Percentiles rank a stretch among this genome's conserved stretches.
Evolutionary conservation across 352 stramenopile species (phyloP).

Genomic region (Globisporangium nagaii): DNA sequence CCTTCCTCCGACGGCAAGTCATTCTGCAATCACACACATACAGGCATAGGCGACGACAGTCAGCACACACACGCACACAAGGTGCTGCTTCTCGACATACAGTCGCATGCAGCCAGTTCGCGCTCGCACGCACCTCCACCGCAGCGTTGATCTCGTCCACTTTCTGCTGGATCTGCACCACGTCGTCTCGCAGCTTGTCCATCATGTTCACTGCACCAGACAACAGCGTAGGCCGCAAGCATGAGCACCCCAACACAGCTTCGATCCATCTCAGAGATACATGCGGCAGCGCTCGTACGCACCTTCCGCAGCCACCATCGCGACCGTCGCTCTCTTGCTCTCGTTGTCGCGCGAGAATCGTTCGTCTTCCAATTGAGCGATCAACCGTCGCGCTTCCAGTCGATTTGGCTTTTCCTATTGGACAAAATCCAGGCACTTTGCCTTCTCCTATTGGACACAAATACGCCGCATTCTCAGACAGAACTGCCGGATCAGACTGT

Average conservation of each 20-base stretch:
- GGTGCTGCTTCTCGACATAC: too few species aligned
- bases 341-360: neutral
- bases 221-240: neutral
- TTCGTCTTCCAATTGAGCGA: slow-evolving; percentile 1
- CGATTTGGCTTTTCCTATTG: slow-evolving; percentile 5
- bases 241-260: neutral
- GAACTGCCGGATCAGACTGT: neutral
- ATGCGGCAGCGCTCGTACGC: neutral
- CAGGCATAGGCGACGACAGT: neutral
- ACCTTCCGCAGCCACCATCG: slow-evolving; percentile 36
- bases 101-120: neutral
- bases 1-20: slow-evolving; percentile 54
- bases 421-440: too few species aligned
- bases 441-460: slow-evolving; percentile 6
- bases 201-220: slow-evolving; percentile 33
- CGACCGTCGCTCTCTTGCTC: neutral
- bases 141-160: slow-evolving; percentile 32
- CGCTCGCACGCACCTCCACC: slow-evolving; percentile 29
- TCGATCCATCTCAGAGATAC: neutral
- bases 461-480: neutral
- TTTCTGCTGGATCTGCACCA: slow-evolving; percentile 51
- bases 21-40: slow-evolving; percentile 23
- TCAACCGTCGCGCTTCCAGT: slow-evolving; percentile 18
- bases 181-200: slow-evolving; percentile 48
- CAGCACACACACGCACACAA: neutral